Evolutionary conservation across 169 alveolate genomes (phyloP).

Genomic region (Plasmodium relictum): DNA sequence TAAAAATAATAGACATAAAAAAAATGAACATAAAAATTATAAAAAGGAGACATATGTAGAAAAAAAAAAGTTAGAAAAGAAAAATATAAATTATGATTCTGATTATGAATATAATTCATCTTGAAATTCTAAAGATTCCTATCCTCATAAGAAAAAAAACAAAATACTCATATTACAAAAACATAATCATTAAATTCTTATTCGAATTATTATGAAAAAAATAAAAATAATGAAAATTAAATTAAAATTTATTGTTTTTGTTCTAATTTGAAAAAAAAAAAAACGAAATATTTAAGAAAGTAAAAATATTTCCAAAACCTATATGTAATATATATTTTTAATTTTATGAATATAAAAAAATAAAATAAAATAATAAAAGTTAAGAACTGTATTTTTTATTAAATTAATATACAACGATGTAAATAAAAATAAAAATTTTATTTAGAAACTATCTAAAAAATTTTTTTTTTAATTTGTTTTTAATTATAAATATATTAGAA

Average conservation of each 20-base stretch:
- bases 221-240: background rate
- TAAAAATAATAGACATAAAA: slow-evolving; percentile 39
- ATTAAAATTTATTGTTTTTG: background rate
- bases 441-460: too few relatives aligned
- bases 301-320: too few relatives aligned
- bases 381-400: too few relatives aligned
- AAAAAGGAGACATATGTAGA: too few relatives aligned
- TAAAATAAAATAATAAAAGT: too few relatives aligned
- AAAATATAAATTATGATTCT: slow-evolving; percentile 28
- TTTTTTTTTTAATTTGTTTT: too few relatives aligned
- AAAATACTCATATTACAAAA: slow-evolving; percentile 25
- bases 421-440: too few relatives aligned
- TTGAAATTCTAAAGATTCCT: slow-evolving; percentile 31
- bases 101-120: slow-evolving; percentile 5
- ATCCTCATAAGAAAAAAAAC: slow-evolving; percentile 9
- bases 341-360: too few relatives aligned
- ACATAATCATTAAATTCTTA: slow-evolving; percentile 28
- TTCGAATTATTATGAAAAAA: background rate
- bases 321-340: too few relatives aligned
- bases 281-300: too few relatives aligned
- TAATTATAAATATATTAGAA: too few relatives aligned
- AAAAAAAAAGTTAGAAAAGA: slow-evolving; percentile 29
- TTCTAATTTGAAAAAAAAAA: background rate
- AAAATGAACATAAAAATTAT: slow-evolving; percentile 12
- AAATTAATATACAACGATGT: too few relatives aligned